phyloP scores from a whole-genome alignment of 176 grass and related monocot genomes.

The Pontederia crassipes region DNA sequence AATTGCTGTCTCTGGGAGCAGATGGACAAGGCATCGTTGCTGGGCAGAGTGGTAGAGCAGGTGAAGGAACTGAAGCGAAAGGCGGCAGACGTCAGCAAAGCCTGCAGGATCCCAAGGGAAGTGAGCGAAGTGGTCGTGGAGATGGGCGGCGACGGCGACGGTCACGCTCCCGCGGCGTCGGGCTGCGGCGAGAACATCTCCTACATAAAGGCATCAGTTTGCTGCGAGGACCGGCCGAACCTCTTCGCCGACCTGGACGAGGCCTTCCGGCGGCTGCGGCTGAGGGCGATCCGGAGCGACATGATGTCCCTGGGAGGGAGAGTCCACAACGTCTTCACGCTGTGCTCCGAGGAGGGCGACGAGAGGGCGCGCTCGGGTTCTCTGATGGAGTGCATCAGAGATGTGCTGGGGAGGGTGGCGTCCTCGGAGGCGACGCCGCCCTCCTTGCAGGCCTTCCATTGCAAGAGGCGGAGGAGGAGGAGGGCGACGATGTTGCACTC shows the following conservation, averaged over 20 bases:
- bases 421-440: neutral
- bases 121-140: constrained; percentile 7
- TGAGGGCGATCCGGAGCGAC: constrained; percentile 11
- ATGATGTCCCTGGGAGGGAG: constrained; percentile 1
- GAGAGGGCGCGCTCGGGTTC: neutral
- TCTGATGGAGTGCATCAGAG: constrained; percentile 3
- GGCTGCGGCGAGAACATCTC: neutral
- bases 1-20: constrained; percentile 6
- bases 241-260: constrained; percentile 1
- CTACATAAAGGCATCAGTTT: constrained; percentile 16
- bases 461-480: too few relatives aligned
- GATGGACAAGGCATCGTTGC: constrained; percentile 68
- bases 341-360: neutral
- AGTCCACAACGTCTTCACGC: constrained; percentile 2
- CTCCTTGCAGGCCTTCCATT: too few relatives aligned
- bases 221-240: constrained; percentile 9
- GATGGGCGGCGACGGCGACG: neutral
- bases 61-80: constrained; percentile 49
- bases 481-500: too few relatives aligned
- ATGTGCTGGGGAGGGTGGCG: neutral
- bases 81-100: constrained; percentile 5
- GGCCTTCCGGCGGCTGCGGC: neutral
- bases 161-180: neutral
- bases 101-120: constrained; percentile 4
- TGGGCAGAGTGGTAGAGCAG: constrained; percentile 55